These are phyloP conservation scores for Phytophthora vignae DNA, from an alignment of 352 stramenopile genomes.

Conservation along the genomic window DNA sequence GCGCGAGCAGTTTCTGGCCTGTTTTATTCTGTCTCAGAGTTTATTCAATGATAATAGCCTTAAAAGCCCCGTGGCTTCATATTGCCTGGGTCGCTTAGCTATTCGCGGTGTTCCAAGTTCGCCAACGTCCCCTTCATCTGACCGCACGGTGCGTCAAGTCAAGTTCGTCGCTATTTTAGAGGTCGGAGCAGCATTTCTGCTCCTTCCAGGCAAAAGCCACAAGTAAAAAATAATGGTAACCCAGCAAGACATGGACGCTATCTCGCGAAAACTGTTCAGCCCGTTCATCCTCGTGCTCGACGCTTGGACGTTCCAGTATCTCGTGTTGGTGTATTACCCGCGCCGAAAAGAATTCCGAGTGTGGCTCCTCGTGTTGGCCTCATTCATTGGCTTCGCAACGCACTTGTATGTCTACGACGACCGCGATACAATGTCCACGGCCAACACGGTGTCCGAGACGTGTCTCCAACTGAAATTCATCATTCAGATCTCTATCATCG, in stretches of 20 bases:
- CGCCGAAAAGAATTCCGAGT: conserved; percentile 37
- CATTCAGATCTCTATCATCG: conserved; percentile 52
- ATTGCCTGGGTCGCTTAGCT: background rate
- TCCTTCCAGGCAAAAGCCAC: background rate
- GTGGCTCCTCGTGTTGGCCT: conserved; percentile 29
- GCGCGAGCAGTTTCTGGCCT: no score
- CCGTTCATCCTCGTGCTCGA: conserved; percentile 44
- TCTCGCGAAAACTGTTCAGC: conserved; percentile 27
- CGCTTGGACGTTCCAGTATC: conserved; percentile 48
- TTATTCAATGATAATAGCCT: no score
- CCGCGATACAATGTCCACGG: conserved; percentile 12
- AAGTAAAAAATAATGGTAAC: conserved; percentile 11
- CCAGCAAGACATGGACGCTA: conserved; percentile 20
- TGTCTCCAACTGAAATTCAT: conserved; percentile 45
- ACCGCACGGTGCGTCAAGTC: background rate
- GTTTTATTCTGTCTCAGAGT: no score
- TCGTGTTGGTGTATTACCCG: conserved; percentile 39
- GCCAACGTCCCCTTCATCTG: background rate
- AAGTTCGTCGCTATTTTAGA: background rate
- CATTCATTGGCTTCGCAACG: conserved; percentile 29
- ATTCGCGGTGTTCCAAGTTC: background rate
- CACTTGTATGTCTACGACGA: conserved; percentile 38
- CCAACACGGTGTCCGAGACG: conserved; percentile 50
- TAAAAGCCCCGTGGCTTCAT: no score
- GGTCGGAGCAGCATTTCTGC: background rate